Evolutionary conservation across 208 protist genomes (phyloP).

Genomic region (Trypanosoma melophagium): DNA sequence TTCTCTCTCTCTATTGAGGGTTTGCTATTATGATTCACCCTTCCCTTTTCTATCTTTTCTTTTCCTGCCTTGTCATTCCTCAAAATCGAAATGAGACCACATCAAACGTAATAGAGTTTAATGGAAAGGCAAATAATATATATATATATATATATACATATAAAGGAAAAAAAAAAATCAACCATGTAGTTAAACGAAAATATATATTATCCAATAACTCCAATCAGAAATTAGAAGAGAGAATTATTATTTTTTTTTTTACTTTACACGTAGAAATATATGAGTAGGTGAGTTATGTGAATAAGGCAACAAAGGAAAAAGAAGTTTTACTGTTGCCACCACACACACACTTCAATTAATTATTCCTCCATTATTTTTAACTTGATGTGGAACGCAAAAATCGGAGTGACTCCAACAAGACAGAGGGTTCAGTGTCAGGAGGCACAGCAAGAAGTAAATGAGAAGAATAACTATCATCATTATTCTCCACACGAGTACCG

Average conservation of each 20-base stretch:
- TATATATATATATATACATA: neutral
- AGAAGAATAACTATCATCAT: neutral
- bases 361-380: too few species aligned
- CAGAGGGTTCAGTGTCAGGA: neutral
- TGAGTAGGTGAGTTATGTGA: neutral
- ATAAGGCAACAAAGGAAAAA: neutral
- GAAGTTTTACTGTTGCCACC: neutral
- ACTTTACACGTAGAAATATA: neutral
- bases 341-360: too few species aligned
- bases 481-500: neutral
- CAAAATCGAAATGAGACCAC: too few species aligned
- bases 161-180: neutral
- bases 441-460: constrained; percentile 5
- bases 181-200: neutral
- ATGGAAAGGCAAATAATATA: constrained; percentile 11
- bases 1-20: too few species aligned
- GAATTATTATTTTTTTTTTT: neutral
- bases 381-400: neutral
- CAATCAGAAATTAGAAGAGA: too few species aligned
- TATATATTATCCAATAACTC: too few species aligned
- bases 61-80: neutral
- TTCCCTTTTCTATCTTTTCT: neutral
- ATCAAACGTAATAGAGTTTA: neutral
- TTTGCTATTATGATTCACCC: too few species aligned
- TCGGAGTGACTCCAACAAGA: neutral